Conservation (phyloP, 306 rosid species). For the Sindora glabra region DNA sequence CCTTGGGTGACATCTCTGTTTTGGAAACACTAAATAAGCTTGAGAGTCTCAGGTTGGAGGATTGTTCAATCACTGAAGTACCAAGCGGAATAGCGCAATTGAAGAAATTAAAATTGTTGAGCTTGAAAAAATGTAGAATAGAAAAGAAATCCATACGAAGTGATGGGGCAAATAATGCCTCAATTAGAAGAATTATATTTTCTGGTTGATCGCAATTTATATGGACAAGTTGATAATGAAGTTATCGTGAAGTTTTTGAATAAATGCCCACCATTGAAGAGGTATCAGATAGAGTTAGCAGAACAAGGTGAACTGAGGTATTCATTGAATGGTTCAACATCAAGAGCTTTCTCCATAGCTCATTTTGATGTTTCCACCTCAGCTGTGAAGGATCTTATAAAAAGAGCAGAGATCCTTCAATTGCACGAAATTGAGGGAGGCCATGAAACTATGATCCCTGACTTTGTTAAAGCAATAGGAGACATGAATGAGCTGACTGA, state of each 20-base stretch:
- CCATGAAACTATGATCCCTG: too few species aligned
- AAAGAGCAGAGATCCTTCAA: too few species aligned
- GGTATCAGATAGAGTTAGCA: not conserved
- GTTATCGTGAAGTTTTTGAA: too few species aligned
- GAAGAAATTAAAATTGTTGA: not conserved
- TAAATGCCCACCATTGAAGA: not conserved
- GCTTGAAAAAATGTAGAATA: accelerated
- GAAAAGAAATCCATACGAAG: not conserved
- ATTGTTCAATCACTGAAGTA: not conserved
- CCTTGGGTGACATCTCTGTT: not conserved
- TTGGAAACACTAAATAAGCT: not conserved
- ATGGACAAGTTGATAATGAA: too few species aligned
- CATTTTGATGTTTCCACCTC: too few species aligned
- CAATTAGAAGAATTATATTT: not conserved
- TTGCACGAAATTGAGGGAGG: too few species aligned
- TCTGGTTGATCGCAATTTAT: accelerated
- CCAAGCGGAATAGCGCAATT: not conserved
- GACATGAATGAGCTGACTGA: too few species aligned
- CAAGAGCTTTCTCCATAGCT: too few species aligned
- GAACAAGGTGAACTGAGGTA: too few species aligned
- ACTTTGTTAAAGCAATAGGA: too few species aligned
- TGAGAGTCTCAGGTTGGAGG: not conserved
- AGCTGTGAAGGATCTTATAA: too few species aligned
- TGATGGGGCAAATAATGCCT: not conserved
- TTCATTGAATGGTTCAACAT: too few species aligned